Evolutionary conservation across 176 grass and related monocot species (phyloP).

Genomic region (Eremochloa ophiuroides): DNA sequence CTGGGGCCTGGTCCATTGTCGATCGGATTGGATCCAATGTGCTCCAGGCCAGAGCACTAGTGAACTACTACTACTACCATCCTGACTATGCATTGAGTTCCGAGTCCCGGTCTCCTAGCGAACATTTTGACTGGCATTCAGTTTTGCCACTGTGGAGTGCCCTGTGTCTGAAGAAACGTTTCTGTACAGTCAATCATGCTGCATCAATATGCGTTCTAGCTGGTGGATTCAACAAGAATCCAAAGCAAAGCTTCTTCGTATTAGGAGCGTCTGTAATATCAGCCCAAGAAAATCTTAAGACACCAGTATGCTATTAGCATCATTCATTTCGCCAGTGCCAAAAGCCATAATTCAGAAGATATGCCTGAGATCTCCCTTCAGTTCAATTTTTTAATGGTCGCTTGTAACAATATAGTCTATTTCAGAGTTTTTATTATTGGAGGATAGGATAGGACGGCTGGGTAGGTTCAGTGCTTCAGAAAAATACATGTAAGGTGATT

Average conservation of each 20-base stretch:
- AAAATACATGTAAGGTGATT: too few relatives aligned
- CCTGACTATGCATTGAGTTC: conserved; percentile 8
- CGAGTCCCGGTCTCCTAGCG: too few relatives aligned
- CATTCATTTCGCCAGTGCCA: too few relatives aligned
- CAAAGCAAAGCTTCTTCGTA: not conserved
- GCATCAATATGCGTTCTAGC: not conserved
- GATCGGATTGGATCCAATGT: not conserved
- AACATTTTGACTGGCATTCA: conserved; percentile 31
- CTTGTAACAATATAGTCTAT: too few relatives aligned
- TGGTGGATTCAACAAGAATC: conserved; percentile 15
- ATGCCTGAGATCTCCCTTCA: too few relatives aligned
- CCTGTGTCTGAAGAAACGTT: not conserved
- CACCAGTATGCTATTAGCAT: not conserved
- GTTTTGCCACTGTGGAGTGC: not conserved
- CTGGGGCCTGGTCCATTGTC: conserved; percentile 6
- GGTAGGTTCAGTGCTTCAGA: too few relatives aligned
- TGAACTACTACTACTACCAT: too few relatives aligned
- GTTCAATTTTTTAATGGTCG: too few relatives aligned
- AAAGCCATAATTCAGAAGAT: too few relatives aligned
- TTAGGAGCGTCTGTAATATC: not conserved
- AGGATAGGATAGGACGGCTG: too few relatives aligned
- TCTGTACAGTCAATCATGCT: not conserved
- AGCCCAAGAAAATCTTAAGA: not conserved
- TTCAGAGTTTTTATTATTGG: too few relatives aligned
- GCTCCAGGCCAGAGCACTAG: conserved; percentile 2